These are phyloP conservation scores for Acacia acuminata DNA, from an alignment of 306 rosid species.

Conservation along the genomic window DNA sequence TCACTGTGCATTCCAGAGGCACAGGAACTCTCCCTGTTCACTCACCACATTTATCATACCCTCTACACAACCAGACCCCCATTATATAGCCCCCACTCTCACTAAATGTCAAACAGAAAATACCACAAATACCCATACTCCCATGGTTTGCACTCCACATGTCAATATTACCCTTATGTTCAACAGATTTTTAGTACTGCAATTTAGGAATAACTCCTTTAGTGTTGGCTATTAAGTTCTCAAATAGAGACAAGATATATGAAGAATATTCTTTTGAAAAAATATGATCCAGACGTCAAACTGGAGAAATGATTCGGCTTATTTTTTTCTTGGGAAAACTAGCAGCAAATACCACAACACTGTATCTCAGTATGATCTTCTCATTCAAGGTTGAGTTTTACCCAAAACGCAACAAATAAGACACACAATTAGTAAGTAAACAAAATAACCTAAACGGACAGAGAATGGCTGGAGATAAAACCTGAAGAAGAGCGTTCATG, in stretches of 20 bases:
- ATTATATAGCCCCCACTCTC: neutral
- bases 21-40: too few relatives aligned
- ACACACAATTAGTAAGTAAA: neutral
- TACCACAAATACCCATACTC: neutral
- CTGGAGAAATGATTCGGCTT: neutral
- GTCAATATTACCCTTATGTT: neutral
- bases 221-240: neutral
- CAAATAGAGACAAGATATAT: neutral
- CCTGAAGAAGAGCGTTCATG: conserved; percentile 99
- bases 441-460: conserved; percentile 21
- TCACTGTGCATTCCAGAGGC: too few relatives aligned
- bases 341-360: neutral
- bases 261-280: neutral
- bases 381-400: neutral
- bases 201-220: neutral
- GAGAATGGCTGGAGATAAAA: conserved; percentile 32
- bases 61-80: too few relatives aligned
- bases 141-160: neutral
- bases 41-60: too few relatives aligned
- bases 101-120: neutral
- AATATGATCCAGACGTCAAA: neutral
- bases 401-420: conserved; percentile 4
- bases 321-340: neutral
- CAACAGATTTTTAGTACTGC: neutral
- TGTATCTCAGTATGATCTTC: neutral